Base-by-base conservation (phyloP, 352 stramenopile species). In the Plasmopara muralis region DNA sequence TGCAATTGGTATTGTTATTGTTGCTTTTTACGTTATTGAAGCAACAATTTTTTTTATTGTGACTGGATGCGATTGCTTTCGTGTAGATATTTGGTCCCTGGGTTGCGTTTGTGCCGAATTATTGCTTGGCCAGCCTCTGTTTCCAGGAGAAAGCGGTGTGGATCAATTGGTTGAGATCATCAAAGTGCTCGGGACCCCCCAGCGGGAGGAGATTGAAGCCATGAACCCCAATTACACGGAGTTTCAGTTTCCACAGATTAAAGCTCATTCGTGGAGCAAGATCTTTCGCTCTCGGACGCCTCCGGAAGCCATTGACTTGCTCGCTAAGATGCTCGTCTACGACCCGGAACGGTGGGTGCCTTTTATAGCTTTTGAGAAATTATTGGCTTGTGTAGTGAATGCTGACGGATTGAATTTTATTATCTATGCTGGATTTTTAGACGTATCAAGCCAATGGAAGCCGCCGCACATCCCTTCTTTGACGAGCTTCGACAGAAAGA, bases 191-290 rank as follows among this genome's bases (percentile, higher is more conserved):
- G 97, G 97, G 33, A 99, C 97, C 28, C 97, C 97, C 6, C 97
- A 97, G 51, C 83, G 95, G 38, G 95, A 99, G 66, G 95, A 99
- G 72, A 99, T 99, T 40, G 75, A 94, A 59, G 87, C 89, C 16
- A 99, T 99, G 97, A 99, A 99, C 70, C 96, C 95, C 6, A 98
- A 98, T 68, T 99, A 99, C 72, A 99, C 96, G 37, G 96, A 99
- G 72, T 99, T 99, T 68, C 98, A 99, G 70, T 99, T 99, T 65
- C 97, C 97, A 25, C 95, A 99, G 62, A 99, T 99, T 78, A 97
- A 98, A 66, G 95, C 91, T 14, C 96, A 98, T 65, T 96, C 96
- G 50, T 99, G 95, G 95, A 94, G 93, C 61, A 97, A 98, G 68
- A 95, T 99, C 48, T 97, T 98, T 57, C 89, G 89, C 35, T 97